A percentile compares a stretch with the other conserved stretches of the same genome.
Conservation (phyloP, 2,329 filamentous ascomycete species). For the Fusarium globosum region DNA sequence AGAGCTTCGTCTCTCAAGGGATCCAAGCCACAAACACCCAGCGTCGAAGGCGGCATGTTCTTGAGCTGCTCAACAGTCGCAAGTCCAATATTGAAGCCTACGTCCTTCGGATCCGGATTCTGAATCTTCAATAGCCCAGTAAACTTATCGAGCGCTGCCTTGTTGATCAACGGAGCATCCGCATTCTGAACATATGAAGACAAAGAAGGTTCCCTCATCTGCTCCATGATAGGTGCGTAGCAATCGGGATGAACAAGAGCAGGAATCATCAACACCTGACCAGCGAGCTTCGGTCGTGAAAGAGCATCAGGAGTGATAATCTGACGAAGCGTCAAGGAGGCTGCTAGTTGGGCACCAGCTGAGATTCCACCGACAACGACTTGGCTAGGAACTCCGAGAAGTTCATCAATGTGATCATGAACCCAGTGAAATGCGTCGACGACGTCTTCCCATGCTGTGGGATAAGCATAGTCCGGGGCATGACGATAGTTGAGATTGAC, state of each 20-base stretch:
- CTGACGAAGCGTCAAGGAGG: constrained; percentile 54
- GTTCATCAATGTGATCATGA: constrained; percentile 46
- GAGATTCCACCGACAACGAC: constrained; percentile 62
- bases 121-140: constrained; percentile 43
- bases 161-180: constrained; percentile 55
- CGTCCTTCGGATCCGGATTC: constrained; percentile 44
- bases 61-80: constrained; percentile 49
- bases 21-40: constrained; percentile 60
- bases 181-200: constrained; percentile 60
- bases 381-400: constrained; percentile 19
- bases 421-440: constrained; percentile 67
- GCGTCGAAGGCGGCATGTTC: constrained; percentile 56
- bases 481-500: constrained; percentile 70
- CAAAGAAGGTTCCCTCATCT: constrained; percentile 51
- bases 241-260: constrained; percentile 48
- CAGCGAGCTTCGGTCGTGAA: constrained; percentile 51
- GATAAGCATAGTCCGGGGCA: constrained; percentile 64
- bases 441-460: constrained; percentile 63
- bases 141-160: constrained; percentile 40
- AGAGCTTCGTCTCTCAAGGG: constrained; percentile 61
- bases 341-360: constrained; percentile 58
- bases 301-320: constrained; percentile 42
- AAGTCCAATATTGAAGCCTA: constrained; percentile 51
- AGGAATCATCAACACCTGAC: constrained; percentile 64
- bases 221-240: constrained; percentile 46